These are phyloP conservation scores for Metarhizium guizhouense DNA, from an alignment of 2,329 filamentous ascomycete species.

Conservation along the genomic window DNA sequence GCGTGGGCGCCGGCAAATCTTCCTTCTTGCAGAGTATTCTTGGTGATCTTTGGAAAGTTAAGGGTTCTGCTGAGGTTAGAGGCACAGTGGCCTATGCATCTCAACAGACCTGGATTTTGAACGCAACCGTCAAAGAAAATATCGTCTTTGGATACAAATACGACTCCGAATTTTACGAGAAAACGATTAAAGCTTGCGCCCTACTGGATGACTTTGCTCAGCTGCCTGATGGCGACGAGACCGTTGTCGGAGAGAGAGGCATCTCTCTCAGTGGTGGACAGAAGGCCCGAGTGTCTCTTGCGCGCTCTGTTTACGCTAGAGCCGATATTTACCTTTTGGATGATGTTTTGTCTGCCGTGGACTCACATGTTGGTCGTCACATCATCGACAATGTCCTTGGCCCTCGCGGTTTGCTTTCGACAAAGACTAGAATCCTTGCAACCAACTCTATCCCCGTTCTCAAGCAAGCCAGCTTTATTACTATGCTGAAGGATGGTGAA, in stretches of 20 bases:
- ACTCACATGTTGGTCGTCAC: slow-evolving; percentile 92
- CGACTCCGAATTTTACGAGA: slow-evolving; percentile 89
- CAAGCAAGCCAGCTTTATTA: slow-evolving; percentile 81
- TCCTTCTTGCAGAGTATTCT: slow-evolving; percentile 83
- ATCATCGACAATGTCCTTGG: slow-evolving; percentile 92
- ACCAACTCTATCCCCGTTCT: slow-evolving; percentile 93
- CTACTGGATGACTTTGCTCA: slow-evolving; percentile 83
- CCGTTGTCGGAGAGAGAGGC: slow-evolving; percentile 90
- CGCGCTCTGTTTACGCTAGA: slow-evolving; percentile 88
- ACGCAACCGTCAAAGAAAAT: slow-evolving; percentile 93
- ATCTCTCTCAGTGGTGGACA: slow-evolving; percentile 95
- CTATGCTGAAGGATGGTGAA: slow-evolving; percentile 71
- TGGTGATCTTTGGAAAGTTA: slow-evolving; percentile 84
- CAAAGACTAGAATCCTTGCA: slow-evolving; percentile 85
- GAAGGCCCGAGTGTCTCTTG: slow-evolving; percentile 86
- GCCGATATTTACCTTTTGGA: slow-evolving; percentile 96
- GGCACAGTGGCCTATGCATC: slow-evolving; percentile 85
- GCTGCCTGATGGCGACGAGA: slow-evolving; percentile 91
- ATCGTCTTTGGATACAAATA: slow-evolving; percentile 93
- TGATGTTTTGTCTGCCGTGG: slow-evolving; percentile 92
- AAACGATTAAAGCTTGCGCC: slow-evolving; percentile 85
- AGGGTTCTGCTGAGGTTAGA: slow-evolving; percentile 73
- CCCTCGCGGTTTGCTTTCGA: slow-evolving; percentile 66
- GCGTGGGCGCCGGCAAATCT: slow-evolving; percentile 92
- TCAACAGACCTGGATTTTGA: slow-evolving; percentile 94